A percentile compares a stretch with the other conserved stretches of the same genome.
Evolutionary conservation across 2,329 filamentous ascomycete genomes (phyloP).

Genomic region (Cytospora piceicola): DNA sequence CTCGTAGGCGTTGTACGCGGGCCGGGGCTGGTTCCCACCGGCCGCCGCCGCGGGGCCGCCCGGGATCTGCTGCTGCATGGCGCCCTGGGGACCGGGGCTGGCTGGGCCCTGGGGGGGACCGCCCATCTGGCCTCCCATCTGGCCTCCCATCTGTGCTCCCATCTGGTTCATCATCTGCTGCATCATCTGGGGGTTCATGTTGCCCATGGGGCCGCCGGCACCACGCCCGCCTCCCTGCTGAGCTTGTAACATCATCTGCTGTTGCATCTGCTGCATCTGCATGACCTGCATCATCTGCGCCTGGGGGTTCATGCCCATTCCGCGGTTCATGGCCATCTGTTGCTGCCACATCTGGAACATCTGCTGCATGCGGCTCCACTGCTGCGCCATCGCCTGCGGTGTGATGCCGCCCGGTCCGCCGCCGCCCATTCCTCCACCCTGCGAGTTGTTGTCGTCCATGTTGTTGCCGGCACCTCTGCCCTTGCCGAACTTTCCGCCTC

Average conservation of each 20-base stretch:
- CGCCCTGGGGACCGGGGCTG: slow-evolving; percentile 31
- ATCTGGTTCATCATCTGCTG: slow-evolving; percentile 56
- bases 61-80: slow-evolving; percentile 42
- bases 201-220: slow-evolving; percentile 45
- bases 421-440: slow-evolving; percentile 34
- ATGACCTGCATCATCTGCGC: slow-evolving; percentile 61
- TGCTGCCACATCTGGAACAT: slow-evolving; percentile 93
- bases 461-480: slow-evolving; percentile 48
- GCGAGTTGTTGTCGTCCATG: slow-evolving; percentile 38
- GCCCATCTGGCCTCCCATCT: slow-evolving; percentile 26
- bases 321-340: slow-evolving; percentile 82
- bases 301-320: slow-evolving; percentile 51
- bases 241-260: slow-evolving; percentile 57
- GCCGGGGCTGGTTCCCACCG: slow-evolving; percentile 45
- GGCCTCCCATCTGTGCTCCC: slow-evolving; percentile 36
- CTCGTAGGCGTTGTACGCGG: slow-evolving; percentile 69
- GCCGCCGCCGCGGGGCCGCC: slow-evolving; percentile 32
- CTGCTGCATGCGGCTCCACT: slow-evolving; percentile 98
- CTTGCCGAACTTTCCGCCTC: slow-evolving; percentile 61
- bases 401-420: slow-evolving; percentile 66
- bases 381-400: slow-evolving; percentile 96
- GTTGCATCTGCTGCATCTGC: slow-evolving; percentile 75
- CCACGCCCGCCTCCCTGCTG: slow-evolving; percentile 37
- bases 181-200: slow-evolving; percentile 59
- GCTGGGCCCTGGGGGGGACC: slow-evolving; percentile 9